Evolutionary conservation across 768 basidiomycete genomes (phyloP).

Genomic region (Leccinum truebloodii): DNA sequence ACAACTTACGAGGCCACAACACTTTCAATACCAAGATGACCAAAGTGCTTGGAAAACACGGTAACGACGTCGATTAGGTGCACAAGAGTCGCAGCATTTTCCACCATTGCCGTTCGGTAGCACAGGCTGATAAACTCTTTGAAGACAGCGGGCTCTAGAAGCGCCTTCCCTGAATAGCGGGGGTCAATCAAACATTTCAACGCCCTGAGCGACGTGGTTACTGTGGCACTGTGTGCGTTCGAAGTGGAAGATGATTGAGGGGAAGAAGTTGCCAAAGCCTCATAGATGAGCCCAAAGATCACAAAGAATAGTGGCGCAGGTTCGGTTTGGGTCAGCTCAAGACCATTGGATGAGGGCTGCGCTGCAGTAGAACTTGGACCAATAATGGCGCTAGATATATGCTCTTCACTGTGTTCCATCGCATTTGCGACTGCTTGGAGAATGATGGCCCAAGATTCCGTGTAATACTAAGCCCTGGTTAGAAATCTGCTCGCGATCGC

Average conservation of each 20-base stretch:
- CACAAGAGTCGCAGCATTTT: constrained; percentile 67
- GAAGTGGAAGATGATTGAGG: constrained; percentile 52
- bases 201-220: constrained; percentile 69
- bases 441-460: constrained; percentile 77
- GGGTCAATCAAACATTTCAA: constrained; percentile 79
- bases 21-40: constrained; percentile 29
- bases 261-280: constrained; percentile 71
- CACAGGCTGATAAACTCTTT: constrained; percentile 88
- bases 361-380: constrained; percentile 43
- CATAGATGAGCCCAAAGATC: constrained; percentile 92
- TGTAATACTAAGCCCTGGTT: constrained; percentile 68
- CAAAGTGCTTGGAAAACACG: constrained; percentile 48
- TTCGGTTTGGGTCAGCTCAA: constrained; percentile 43
- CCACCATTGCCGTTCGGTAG: constrained; percentile 89
- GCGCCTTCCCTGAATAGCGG: constrained; percentile 77
- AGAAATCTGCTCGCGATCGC: background rate
- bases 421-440: constrained; percentile 82
- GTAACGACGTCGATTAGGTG: constrained; percentile 71
- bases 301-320: constrained; percentile 85
- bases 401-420: constrained; percentile 69
- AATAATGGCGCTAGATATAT: constrained; percentile 79
- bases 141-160: constrained; percentile 81
- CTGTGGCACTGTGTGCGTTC: constrained; percentile 44
- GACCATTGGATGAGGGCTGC: constrained; percentile 23
- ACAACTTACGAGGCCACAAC: constrained; percentile 21